Evolutionary conservation across 2,329 filamentous ascomycete genomes (phyloP), one percentile per base, ranked within the genome.

Genomic region (Fusarium haematococcum): DNA sequence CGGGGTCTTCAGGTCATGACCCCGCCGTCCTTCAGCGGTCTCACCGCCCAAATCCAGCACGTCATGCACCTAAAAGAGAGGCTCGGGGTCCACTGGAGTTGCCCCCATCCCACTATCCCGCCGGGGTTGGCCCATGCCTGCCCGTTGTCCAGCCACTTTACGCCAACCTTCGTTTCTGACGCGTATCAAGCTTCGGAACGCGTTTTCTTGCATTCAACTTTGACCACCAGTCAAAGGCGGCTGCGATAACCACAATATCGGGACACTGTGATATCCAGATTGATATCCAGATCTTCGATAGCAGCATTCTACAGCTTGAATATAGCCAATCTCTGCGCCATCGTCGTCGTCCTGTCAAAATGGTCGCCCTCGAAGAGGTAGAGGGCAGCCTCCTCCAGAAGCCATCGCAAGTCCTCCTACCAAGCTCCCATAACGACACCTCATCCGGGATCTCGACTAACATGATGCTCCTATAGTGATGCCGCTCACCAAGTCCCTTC

Each of bases 401-500:
- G 23, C 79, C 82, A 54, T 79, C 77, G 83, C 83, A 75, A 70
- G 82, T 74, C 20, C 6, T 45, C 13, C 37, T 33, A 3, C 30
- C 9, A 39, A 50, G 39, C 16, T 18, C 41, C 16, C 18, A 10
- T 41, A 39, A 11, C 23, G 14, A n/a, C 33, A 4, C 16, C 41
- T 33, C 32, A 23, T 14, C 23, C 35, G 39, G 10, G 23, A 39
- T 25, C 14, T 60, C 6, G 18, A 52, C 69, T 75, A 43, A 71
- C 63, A 52, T 6, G 52, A 11, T 41, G 18, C 10, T 23, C 5
- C n/a, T 33, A 39, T 61, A 83, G 80, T 73, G 72, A 84, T 74
- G 75, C 84, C 66, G 77, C 80, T 48, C 82, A 83, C 33, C 76
- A 82, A 35, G 78, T 82, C 16, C 83, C 89, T 25, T 85, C 90